A percentile compares a stretch with the other conserved stretches of the same genome.
Conservation (phyloP, 2,329 filamentous ascomycete genomes). For the Penicillium decumbens region DNA sequence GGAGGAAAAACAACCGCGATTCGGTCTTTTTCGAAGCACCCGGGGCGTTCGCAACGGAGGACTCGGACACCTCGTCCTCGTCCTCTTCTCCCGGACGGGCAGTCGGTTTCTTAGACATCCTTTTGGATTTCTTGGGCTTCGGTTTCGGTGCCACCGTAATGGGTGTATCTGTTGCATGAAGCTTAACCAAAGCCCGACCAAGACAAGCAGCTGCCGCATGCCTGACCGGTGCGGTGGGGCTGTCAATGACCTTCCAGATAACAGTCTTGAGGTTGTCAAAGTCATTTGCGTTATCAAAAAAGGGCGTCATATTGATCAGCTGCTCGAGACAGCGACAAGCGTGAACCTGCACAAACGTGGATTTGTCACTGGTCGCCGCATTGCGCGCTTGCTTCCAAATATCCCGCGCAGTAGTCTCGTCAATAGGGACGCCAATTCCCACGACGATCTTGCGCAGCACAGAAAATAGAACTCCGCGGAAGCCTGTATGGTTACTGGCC, state of each 20-base stretch:
- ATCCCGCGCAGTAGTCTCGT: slow-evolving; percentile 80
- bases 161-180: slow-evolving; percentile 61
- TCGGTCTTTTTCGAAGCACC: slow-evolving; percentile 65
- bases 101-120: slow-evolving; percentile 60
- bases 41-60: slow-evolving; percentile 46
- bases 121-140: slow-evolving; percentile 66
- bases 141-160: slow-evolving; percentile 53
- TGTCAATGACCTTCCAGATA: slow-evolving; percentile 84
- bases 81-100: slow-evolving; percentile 64
- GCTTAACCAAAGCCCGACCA: slow-evolving; percentile 75
- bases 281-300: slow-evolving; percentile 83
- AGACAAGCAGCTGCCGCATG: slow-evolving; percentile 83
- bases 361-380: slow-evolving; percentile 73
- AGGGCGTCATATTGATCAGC: slow-evolving; percentile 66
- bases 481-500: slow-evolving; percentile 71
- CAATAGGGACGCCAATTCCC: slow-evolving; percentile 71
- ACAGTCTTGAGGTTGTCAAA: slow-evolving; percentile 82
- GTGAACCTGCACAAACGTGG: slow-evolving; percentile 69
- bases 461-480: slow-evolving; percentile 72
- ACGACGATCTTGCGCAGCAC: slow-evolving; percentile 70
- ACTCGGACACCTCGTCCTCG: slow-evolving; percentile 65
- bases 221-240: slow-evolving; percentile 66
- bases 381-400: slow-evolving; percentile 88
- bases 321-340: slow-evolving; percentile 75
- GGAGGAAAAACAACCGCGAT: slow-evolving; percentile 64